phyloP scores from a whole-genome alignment of 352 stramenopile genomes.

The Pythium dissimile region DNA sequence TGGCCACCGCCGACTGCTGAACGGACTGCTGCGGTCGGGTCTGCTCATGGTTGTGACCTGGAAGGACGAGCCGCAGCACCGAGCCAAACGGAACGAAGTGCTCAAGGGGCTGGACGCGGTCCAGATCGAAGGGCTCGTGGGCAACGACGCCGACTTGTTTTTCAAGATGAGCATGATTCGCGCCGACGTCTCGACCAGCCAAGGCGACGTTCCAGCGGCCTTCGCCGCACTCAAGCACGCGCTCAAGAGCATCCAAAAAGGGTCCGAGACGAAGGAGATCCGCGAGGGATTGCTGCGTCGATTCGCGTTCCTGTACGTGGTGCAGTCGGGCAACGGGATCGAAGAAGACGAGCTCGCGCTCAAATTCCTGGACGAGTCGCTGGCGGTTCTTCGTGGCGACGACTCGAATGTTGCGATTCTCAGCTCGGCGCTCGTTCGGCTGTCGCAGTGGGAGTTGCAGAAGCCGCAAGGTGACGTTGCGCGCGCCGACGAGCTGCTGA shows the following conservation, averaged over 20 bases:
- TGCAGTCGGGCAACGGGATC: not conserved
- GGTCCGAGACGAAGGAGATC: not conserved
- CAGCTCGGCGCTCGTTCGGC: slow-evolving; percentile 1
- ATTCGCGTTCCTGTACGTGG: slow-evolving; percentile 15
- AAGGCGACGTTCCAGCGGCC: not conserved
- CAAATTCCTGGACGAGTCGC: slow-evolving; percentile 15
- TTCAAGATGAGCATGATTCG: slow-evolving; percentile 15
- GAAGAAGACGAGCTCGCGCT: slow-evolving; percentile 10
- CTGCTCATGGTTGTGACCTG: slow-evolving; percentile 16
- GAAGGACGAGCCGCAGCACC: slow-evolving; percentile 11
- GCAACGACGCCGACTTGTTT: slow-evolving; percentile 14
- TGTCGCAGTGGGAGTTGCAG: slow-evolving; percentile 20
- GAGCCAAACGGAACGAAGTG: slow-evolving; percentile 10
- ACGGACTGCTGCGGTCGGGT: slow-evolving; percentile 32
- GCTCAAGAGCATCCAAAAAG: slow-evolving; percentile 11
- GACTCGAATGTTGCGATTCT: slow-evolving; percentile 9
- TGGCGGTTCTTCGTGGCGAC: not conserved
- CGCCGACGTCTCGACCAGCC: slow-evolving; percentile 4
- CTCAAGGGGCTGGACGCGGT: slow-evolving; percentile 14
- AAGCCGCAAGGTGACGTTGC: slow-evolving; percentile 1
- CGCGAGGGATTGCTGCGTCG: slow-evolving; percentile 9
- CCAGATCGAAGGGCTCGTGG: slow-evolving; percentile 15
- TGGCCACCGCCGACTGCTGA: slow-evolving; percentile 37
- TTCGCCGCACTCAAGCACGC: slow-evolving; percentile 7
- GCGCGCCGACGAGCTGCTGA: slow-evolving; percentile 11